Conservation (phyloP, 495 filamentous ascomycete genomes). For the Penicillium riverlandense region DNA sequence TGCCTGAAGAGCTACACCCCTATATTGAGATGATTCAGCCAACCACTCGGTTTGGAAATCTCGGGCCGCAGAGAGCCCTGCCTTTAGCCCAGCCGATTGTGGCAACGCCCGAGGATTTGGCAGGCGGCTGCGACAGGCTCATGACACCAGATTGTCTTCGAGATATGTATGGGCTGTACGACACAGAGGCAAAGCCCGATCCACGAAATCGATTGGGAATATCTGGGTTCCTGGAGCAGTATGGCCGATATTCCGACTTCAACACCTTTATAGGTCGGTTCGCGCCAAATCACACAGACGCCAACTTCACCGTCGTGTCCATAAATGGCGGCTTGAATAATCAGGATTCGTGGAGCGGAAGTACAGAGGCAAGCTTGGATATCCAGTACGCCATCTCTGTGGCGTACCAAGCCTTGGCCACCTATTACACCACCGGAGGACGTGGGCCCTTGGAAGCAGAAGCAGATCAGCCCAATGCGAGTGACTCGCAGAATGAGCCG, state of each 20-base stretch:
- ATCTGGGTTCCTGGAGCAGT: slow-evolving; percentile 63
- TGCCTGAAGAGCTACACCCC: slow-evolving; percentile 41
- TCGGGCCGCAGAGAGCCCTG: slow-evolving; percentile 13
- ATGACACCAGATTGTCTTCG: slow-evolving; percentile 55
- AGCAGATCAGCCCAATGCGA: slow-evolving; percentile 31
- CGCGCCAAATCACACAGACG: slow-evolving; percentile 39
- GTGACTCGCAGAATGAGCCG: slow-evolving; percentile 63
- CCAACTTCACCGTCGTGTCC: slow-evolving; percentile 56
- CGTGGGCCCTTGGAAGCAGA: slow-evolving; percentile 51
- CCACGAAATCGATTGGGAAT: slow-evolving; percentile 51
- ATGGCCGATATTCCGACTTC: slow-evolving; percentile 53
- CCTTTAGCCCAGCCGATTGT: slow-evolving; percentile 16
- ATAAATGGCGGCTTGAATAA: slow-evolving; percentile 54
- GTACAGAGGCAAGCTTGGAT: slow-evolving; percentile 63
- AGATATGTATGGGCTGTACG: slow-evolving; percentile 50
- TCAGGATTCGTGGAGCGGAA: slow-evolving; percentile 27
- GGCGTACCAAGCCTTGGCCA: slow-evolving; percentile 48
- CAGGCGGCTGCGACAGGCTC: slow-evolving; percentile 34
- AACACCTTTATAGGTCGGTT: slow-evolving; percentile 43
- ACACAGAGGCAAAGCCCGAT: slow-evolving; percentile 30
- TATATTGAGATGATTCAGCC: slow-evolving; percentile 49
- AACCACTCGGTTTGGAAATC: slow-evolving; percentile 45
- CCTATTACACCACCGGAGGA: slow-evolving; percentile 62
- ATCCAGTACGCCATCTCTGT: slow-evolving; percentile 62
- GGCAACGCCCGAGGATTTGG: slow-evolving; percentile 17